phyloP scores from a whole-genome alignment of 2,329 filamentous ascomycete species.

The Fragosphaeria purpurea region DNA sequence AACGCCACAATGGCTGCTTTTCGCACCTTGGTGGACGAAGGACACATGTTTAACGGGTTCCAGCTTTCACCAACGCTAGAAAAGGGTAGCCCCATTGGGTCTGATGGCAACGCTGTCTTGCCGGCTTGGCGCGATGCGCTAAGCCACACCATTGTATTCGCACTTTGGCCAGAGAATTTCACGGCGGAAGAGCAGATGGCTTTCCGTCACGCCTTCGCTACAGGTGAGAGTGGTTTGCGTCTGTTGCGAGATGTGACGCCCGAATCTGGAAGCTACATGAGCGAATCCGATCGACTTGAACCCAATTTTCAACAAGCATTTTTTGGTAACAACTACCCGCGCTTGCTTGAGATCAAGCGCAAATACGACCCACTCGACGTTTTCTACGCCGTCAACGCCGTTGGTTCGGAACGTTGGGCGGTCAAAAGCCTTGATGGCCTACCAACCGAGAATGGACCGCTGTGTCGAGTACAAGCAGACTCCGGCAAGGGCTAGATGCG shows the following conservation, averaged over 20 bases:
- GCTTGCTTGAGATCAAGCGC: conserved; percentile 11
- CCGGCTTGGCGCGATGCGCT: conserved; percentile 11
- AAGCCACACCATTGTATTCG: conserved; percentile 29
- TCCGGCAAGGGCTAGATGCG: no score
- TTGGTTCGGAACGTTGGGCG: conserved; percentile 9
- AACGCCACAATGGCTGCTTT: conserved; percentile 4
- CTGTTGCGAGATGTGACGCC: conserved; percentile 20
- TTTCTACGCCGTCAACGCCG: conserved; percentile 9
- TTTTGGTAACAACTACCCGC: conserved; percentile 13
- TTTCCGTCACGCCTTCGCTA: conserved; percentile 24
- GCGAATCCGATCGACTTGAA: conserved; percentile 24
- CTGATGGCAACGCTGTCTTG: conserved; percentile 6
- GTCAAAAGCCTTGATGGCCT: background rate
- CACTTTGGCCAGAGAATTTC: conserved; percentile 27
- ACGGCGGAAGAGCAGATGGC: conserved; percentile 30
- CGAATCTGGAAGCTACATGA: conserved; percentile 33
- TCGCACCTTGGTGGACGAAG: conserved; percentile 1
- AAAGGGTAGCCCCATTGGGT: conserved; percentile 1
- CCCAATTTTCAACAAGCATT: conserved; percentile 12
- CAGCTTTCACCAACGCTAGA: conserved; percentile 1
- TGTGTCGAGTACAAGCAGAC: background rate
- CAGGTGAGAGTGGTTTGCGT: conserved; percentile 18
- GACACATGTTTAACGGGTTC: conserved; percentile 6
- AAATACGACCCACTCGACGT: conserved; percentile 11
- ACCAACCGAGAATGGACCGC: conserved; percentile 1